phyloP scores from a whole-genome alignment of 2,329 filamentous ascomycete species.

The Aspergillus hiratsukae region DNA sequence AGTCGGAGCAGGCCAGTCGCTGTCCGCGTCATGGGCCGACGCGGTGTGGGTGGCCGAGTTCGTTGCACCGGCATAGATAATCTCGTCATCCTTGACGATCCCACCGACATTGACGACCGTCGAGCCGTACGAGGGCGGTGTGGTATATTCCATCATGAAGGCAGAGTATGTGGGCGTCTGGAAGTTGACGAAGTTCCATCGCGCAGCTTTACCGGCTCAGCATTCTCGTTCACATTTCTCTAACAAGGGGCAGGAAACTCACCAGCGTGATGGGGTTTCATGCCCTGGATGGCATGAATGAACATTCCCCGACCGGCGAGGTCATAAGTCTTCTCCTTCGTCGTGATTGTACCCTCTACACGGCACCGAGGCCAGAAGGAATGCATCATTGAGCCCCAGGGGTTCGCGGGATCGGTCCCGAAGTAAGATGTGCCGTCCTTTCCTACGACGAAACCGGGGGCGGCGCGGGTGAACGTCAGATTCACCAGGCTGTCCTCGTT shows the following conservation, averaged over 20 bases:
- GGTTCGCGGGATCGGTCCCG: slow-evolving; percentile 77
- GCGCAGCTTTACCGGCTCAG: slow-evolving; percentile 52
- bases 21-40: slow-evolving; percentile 67
- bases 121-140: slow-evolving; percentile 84
- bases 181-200: slow-evolving; percentile 93
- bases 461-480: slow-evolving; percentile 68
- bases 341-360: slow-evolving; percentile 78
- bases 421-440: slow-evolving; percentile 79
- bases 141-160: slow-evolving; percentile 92
- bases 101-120: slow-evolving; percentile 80
- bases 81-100: slow-evolving; percentile 74
- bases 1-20: slow-evolving; percentile 84
- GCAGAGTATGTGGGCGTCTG: slow-evolving; percentile 83
- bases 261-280: slow-evolving; percentile 97
- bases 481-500: slow-evolving; percentile 81
- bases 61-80: slow-evolving; percentile 66
- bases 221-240: slow-evolving; percentile 4
- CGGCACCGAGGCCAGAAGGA: slow-evolving; percentile 88
- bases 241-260: slow-evolving; percentile 21
- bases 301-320: slow-evolving; percentile 77
- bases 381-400: slow-evolving; percentile 91
- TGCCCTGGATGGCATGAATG: slow-evolving; percentile 84
- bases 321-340: slow-evolving; percentile 73
- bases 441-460: slow-evolving; percentile 81
- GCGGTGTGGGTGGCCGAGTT: slow-evolving; percentile 66